A percentile compares a stretch with the other conserved stretches of the same genome.
Conservation (phyloP, 2,329 filamentous ascomycete species). For the Aurifilum marmelostoma region DNA sequence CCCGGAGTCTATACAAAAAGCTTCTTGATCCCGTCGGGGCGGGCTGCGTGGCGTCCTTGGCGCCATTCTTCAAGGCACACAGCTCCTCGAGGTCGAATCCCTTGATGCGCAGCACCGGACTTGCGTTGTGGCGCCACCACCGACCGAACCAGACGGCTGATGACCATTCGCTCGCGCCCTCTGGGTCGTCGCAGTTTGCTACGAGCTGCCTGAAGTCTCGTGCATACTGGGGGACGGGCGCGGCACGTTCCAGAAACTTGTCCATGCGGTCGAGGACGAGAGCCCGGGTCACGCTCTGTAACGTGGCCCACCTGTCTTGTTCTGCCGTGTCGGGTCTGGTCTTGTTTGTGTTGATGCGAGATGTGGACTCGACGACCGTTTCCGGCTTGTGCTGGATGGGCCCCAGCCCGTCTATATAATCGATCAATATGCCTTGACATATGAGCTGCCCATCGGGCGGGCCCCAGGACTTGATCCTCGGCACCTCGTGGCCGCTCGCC, state of each 20-base stretch:
- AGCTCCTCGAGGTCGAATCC: neutral
- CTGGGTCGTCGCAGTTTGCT: neutral
- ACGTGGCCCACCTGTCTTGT: neutral
- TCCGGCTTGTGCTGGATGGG: neutral
- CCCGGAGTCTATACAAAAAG: slow-evolving; percentile 12
- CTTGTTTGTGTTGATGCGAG: slow-evolving; percentile 11
- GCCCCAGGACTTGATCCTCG: neutral
- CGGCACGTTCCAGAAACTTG: slow-evolving; percentile 11
- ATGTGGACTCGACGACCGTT: slow-evolving; percentile 4
- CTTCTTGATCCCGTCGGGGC: slow-evolving; percentile 4
- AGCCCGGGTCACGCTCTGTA: slow-evolving; percentile 6
- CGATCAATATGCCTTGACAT: slow-evolving; percentile 17
- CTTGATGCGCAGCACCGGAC: slow-evolving; percentile 1
- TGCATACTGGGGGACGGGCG: slow-evolving; percentile 7
- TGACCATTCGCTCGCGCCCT: too few species aligned
- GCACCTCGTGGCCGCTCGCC: slow-evolving; percentile 7
- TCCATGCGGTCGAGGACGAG: slow-evolving; percentile 20
- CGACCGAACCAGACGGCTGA: slow-evolving; percentile 6
- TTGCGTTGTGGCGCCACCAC: slow-evolving; percentile 15
- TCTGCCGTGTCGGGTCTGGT: neutral
- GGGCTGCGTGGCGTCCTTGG: neutral
- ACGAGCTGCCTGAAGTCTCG: slow-evolving; percentile 14
- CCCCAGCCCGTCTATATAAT: slow-evolving; percentile 18
- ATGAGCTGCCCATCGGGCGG: neutral
- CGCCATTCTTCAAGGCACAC: neutral